Percentiles rank a stretch among this genome's conserved stretches.
Conservation (phyloP, 140 eudicot species). For the Anethum foeniculum region DNA sequence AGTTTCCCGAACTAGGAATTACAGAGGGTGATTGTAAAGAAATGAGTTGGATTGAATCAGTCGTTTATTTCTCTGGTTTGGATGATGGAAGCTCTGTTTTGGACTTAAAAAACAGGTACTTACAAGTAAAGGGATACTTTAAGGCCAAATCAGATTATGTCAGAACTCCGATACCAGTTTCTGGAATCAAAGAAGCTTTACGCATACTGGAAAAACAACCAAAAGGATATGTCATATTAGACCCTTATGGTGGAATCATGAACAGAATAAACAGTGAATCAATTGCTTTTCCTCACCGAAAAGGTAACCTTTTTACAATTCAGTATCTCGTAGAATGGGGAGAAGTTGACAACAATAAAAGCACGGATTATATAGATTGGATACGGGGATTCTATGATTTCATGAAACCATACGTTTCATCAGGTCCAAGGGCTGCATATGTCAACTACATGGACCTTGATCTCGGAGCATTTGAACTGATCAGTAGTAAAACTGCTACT, state of each 20-base stretch:
- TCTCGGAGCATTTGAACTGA: conserved; percentile 42
- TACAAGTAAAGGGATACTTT: conserved; percentile 37
- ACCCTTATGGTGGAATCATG: conserved; percentile 77
- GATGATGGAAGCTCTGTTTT: conserved; percentile 23
- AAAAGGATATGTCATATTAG: conserved; percentile 67
- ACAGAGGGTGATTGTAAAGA: conserved; percentile 42
- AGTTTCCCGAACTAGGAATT: conserved; percentile 46
- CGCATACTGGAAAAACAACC: conserved; percentile 59
- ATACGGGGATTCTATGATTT: conserved; percentile 44
- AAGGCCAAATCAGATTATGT: conserved; percentile 90
- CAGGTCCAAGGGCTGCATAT: conserved; percentile 59
- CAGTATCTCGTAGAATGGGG: conserved; percentile 61
- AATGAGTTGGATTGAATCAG: conserved; percentile 71
- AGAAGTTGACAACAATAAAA: conserved; percentile 28
- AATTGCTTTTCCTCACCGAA: conserved; percentile 69
- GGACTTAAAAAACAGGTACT: conserved; percentile 35
- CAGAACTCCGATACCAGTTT: conserved; percentile 27
- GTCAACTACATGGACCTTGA: conserved; percentile 65
- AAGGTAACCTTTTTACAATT: conserved; percentile 52
- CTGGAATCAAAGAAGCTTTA: conserved; percentile 31
- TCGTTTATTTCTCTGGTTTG: conserved; percentile 50
- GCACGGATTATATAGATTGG: conserved; percentile 41
- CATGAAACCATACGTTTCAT: conserved; percentile 55
- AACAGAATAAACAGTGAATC: conserved; percentile 37
- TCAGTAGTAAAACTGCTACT: neutral